A percentile compares a stretch with the other conserved stretches of the same genome.
Evolutionary conservation across 139 green algal species (phyloP).

Genomic region (Chlamydomonas schloesseri): DNA sequence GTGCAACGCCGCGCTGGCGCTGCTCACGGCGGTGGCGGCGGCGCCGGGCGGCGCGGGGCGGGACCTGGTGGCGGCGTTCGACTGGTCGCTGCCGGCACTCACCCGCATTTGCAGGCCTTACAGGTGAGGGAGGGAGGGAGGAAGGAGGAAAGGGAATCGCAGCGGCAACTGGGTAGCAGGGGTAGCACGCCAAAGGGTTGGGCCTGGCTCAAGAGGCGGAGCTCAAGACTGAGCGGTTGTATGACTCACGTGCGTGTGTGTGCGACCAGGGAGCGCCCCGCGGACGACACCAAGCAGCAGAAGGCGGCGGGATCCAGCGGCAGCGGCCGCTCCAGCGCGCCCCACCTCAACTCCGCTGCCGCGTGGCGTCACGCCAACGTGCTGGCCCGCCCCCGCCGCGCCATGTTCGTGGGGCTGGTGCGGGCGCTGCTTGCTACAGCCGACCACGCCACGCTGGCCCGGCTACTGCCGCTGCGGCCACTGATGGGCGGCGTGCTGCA

Average conservation of each 20-base stretch:
- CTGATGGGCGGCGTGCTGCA: conserved; percentile 66
- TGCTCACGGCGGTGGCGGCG: conserved; percentile 62
- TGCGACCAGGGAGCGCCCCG: no score
- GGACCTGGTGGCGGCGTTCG: conserved; percentile 64
- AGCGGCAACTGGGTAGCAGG: not conserved
- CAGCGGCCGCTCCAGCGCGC: not conserved
- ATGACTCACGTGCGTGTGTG: no score
- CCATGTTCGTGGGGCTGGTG: conserved; percentile 65
- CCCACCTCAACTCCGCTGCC: not conserved
- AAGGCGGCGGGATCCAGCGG: not conserved
- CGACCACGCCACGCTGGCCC: conserved; percentile 58
- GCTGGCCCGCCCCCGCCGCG: conserved; percentile 63
- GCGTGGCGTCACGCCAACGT: conserved; percentile 57
- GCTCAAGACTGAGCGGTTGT: no score
- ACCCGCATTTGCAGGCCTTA: conserved; percentile 52
- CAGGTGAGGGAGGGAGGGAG: not conserved
- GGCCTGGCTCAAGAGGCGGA: no score
- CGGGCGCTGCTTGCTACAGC: conserved; percentile 38
- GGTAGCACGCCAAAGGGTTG: not conserved
- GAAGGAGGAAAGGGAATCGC: not conserved
- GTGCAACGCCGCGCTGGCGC: conserved; percentile 59
- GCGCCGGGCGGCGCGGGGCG: conserved; percentile 15
- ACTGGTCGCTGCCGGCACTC: conserved; percentile 69
- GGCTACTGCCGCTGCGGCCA: conserved; percentile 59
- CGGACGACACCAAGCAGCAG: conserved; percentile 23